Conservation (phyloP, 2,329 filamentous ascomycete genomes). For the Blumeria graminis region DNA sequence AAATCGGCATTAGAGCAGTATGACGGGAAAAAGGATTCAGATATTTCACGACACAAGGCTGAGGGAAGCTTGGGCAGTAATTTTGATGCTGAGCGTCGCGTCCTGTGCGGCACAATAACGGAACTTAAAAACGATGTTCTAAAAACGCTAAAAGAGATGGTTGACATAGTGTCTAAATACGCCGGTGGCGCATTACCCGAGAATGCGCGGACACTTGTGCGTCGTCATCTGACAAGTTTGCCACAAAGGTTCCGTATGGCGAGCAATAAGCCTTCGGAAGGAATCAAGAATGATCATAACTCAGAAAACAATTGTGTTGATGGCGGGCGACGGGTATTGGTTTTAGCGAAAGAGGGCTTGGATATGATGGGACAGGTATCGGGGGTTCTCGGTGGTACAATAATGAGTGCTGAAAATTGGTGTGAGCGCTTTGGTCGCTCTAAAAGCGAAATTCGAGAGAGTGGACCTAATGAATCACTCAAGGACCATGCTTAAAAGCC, state of each 20-base stretch:
- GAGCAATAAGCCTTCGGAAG: constrained; percentile 20
- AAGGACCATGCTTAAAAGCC: no score
- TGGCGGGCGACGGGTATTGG: constrained; percentile 52
- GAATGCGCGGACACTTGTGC: constrained; percentile 64
- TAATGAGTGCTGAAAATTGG: constrained; percentile 80
- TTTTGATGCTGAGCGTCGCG: constrained; percentile 11
- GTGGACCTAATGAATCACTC: neutral
- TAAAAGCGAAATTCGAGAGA: constrained; percentile 12
- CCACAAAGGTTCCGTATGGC: constrained; percentile 64
- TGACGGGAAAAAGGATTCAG: constrained; percentile 24
- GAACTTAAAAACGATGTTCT: constrained; percentile 46
- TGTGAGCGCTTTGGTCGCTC: constrained; percentile 45
- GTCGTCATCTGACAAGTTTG: constrained; percentile 59
- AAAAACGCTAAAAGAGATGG: constrained; percentile 55
- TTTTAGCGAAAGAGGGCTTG: constrained; percentile 70
- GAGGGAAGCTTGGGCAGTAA: constrained; percentile 9
- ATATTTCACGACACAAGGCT: constrained; percentile 7
- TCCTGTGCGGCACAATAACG: constrained; percentile 26
- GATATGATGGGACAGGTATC: constrained; percentile 90
- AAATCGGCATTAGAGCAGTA: constrained; percentile 61
- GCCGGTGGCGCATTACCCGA: constrained; percentile 78
- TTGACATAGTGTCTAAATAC: constrained; percentile 69
- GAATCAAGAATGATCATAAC: constrained; percentile 17
- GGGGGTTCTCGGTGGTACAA: constrained; percentile 66
- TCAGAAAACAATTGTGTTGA: constrained; percentile 23